A percentile compares a stretch with the other conserved stretches of the same genome.
Conservation (phyloP, 108 stramenopile genomes). For the Nitzschia sp. region DNA sequence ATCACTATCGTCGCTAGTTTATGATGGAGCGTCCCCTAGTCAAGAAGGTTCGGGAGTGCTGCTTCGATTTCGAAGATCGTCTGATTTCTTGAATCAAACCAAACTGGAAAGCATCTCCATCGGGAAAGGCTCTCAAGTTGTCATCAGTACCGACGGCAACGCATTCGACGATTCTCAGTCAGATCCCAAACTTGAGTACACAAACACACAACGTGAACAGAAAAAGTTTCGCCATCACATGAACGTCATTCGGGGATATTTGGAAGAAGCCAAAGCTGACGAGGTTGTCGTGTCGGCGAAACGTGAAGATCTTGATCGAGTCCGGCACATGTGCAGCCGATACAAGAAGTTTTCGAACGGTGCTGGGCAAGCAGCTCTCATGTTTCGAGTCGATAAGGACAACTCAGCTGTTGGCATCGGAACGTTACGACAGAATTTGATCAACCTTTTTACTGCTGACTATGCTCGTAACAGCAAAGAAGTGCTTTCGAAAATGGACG, state of each 20-base stretch:
- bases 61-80: constrained; percentile 39
- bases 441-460: constrained; percentile 54
- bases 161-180: constrained; percentile 21
- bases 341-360: constrained; percentile 6
- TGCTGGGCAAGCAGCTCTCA: neutral
- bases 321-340: constrained; percentile 35
- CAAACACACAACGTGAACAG: neutral
- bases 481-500: neutral
- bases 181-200: constrained; percentile 1
- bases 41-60: constrained; percentile 19
- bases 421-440: constrained; percentile 78
- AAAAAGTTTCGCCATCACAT: constrained; percentile 46
- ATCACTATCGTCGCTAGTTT: constrained; percentile 58
- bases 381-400: constrained; percentile 80
- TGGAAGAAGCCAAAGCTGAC: constrained; percentile 39
- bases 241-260: constrained; percentile 63
- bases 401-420: constrained; percentile 53
- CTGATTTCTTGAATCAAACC: constrained; percentile 10
- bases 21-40: constrained; percentile 34
- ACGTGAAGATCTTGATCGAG: constrained; percentile 46
- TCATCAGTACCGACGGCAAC: constrained; percentile 72
- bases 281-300: constrained; percentile 45
- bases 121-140: constrained; percentile 43
- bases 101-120: constrained; percentile 34
- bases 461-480: neutral